These are phyloP conservation scores for Antrodiella citrinella DNA, from an alignment of 768 basidiomycete species.

Conservation along the genomic window DNA sequence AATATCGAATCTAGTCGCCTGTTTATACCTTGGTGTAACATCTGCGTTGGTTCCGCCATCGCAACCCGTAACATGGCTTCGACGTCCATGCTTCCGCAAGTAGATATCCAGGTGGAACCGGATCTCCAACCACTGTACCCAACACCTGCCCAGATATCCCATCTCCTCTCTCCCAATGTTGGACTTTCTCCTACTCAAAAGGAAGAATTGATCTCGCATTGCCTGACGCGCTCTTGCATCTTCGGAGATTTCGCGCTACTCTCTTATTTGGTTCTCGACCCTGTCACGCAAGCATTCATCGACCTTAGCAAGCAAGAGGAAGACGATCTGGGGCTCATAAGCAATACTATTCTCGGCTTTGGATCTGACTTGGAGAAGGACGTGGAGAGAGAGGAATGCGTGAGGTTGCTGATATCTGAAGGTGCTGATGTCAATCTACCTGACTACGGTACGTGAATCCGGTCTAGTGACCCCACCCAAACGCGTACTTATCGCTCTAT, in stretches of 20 bases:
- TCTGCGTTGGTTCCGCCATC: no score
- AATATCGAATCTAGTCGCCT: no score
- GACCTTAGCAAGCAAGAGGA: slow-evolving; percentile 74
- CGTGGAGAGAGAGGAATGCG: slow-evolving; percentile 86
- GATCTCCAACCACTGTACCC: slow-evolving; percentile 79
- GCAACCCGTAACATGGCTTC: slow-evolving; percentile 21
- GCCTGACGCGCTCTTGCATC: slow-evolving; percentile 63
- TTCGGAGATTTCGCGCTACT: slow-evolving; percentile 72
- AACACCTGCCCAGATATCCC: slow-evolving; percentile 49
- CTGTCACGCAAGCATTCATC: slow-evolving; percentile 53
- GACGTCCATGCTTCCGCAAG: slow-evolving; percentile 19
- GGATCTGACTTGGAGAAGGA: slow-evolving; percentile 76
- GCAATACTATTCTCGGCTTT: slow-evolving; percentile 73
- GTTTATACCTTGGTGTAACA: no score
- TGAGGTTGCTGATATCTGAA: slow-evolving; percentile 69
- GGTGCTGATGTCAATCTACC: slow-evolving; percentile 56
- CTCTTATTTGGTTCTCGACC: slow-evolving; percentile 63
- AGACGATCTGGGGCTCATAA: slow-evolving; percentile 77
- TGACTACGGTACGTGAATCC: slow-evolving; percentile 51
- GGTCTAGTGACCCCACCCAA: background rate
- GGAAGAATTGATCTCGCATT: slow-evolving; percentile 63
- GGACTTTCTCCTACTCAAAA: slow-evolving; percentile 65
- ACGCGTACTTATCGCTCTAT: slow-evolving; percentile 3
- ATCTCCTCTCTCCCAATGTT: slow-evolving; percentile 57
- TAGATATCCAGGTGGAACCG: slow-evolving; percentile 66